Conservation (phyloP, 495 filamentous ascomycete genomes). For the Aspergillus ostianus region DNA sequence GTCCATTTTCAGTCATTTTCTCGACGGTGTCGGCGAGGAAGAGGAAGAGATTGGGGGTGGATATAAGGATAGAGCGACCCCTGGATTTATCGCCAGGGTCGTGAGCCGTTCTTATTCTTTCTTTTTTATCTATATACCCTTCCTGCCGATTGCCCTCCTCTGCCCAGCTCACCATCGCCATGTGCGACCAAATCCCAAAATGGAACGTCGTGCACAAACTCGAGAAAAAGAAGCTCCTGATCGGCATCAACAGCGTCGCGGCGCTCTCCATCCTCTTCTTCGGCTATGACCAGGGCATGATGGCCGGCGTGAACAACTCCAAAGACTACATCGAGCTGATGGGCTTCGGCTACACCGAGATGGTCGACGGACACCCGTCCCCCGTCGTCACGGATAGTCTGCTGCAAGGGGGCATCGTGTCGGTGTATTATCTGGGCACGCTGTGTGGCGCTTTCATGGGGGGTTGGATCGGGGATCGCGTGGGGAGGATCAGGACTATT, state of each 20-base stretch:
- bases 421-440: conserved; percentile 70
- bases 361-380: conserved; percentile 39
- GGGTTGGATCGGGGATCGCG: conserved; percentile 60
- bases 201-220: conserved; percentile 59
- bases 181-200: conserved; percentile 48
- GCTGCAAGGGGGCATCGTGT: conserved; percentile 67
- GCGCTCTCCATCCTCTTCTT: conserved; percentile 61
- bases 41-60: not conserved
- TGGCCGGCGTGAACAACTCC: conserved; percentile 70
- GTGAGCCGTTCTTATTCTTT: not conserved
- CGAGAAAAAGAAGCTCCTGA: conserved; percentile 62
- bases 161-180: conserved; percentile 18
- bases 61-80: not conserved
- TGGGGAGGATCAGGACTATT: conserved; percentile 62
- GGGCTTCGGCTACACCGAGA: conserved; percentile 60
- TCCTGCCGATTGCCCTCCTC: no score
- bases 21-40: not conserved
- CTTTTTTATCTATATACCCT: not conserved
- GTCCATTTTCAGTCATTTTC: not conserved
- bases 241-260: conserved; percentile 64
- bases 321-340: conserved; percentile 64
- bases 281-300: conserved; percentile 71
- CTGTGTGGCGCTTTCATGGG: conserved; percentile 59
- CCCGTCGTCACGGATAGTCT: conserved; percentile 59
- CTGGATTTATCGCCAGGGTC: not conserved